Conservation (phyloP, 78 protist genomes). For the Isochrysis galbana region DNA sequence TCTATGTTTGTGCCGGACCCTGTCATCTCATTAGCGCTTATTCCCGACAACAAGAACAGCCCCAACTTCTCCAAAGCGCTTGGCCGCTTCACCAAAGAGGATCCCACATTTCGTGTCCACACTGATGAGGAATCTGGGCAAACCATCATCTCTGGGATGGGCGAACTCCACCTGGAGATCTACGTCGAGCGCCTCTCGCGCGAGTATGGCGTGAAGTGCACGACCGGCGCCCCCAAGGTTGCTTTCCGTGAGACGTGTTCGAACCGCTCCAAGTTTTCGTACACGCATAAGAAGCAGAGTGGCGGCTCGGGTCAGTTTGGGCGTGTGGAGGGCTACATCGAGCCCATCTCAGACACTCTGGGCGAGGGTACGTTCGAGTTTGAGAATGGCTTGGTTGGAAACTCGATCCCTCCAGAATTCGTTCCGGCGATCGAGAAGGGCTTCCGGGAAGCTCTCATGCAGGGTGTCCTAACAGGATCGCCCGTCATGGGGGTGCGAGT, state of each 20-base stretch:
- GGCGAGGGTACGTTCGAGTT: conserved; percentile 56
- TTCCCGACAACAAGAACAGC: conserved; percentile 43
- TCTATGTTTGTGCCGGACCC: conserved; percentile 93
- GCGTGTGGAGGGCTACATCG: conserved; percentile 60
- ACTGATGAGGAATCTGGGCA: conserved; percentile 70
- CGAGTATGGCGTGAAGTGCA: conserved; percentile 40
- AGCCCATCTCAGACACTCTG: conserved; percentile 61
- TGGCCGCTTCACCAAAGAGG: conserved; percentile 83
- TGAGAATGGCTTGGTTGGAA: conserved; percentile 72
- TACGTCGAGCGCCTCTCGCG: conserved; percentile 57
- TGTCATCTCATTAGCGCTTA: conserved; percentile 85
- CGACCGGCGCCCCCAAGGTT: conserved; percentile 82
- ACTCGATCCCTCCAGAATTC: conserved; percentile 81
- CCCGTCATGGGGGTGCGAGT: conserved; percentile 82
- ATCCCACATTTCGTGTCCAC: conserved; percentile 92
- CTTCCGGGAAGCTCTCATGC: neutral
- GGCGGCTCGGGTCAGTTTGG: conserved; percentile 97
- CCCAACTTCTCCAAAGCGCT: conserved; percentile 73
- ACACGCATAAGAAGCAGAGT: conserved; percentile 91
- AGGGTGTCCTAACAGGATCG: conserved; percentile 59
- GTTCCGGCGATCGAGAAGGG: conserved; percentile 74
- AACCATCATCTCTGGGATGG: conserved; percentile 93
- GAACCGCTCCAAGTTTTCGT: conserved; percentile 57
- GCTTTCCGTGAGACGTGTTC: conserved; percentile 85
- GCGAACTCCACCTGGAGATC: conserved; percentile 94